Percentiles rank a stretch among this genome's conserved stretches.
Conservation (phyloP, 768 basidiomycete species). For the Phanerodontia chrysosporium region DNA sequence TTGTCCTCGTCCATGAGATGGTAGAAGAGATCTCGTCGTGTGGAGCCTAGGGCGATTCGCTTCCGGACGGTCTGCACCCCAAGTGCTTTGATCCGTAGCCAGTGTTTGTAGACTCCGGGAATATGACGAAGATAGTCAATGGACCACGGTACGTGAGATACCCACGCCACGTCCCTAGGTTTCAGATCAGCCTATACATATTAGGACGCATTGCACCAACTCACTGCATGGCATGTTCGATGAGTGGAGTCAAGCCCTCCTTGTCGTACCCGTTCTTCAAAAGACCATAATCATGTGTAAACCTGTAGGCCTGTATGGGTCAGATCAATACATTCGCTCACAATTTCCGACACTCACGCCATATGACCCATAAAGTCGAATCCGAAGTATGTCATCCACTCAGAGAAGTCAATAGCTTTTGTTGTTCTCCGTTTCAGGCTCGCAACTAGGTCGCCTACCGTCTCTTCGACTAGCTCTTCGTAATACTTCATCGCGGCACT, state of each 20-base stretch:
- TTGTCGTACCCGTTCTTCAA: constrained; percentile 8
- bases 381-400: constrained; percentile 10
- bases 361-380: constrained; percentile 16
- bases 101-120: constrained; percentile 1
- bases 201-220: too few species aligned
- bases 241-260: neutral
- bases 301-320: constrained; percentile 10
- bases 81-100: constrained; percentile 6
- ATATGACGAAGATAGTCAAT: constrained; percentile 2
- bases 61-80: constrained; percentile 4
- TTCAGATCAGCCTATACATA: too few species aligned
- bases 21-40: constrained; percentile 8
- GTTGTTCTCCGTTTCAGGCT: neutral
- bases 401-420: constrained; percentile 4
- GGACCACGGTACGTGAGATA: constrained; percentile 11
- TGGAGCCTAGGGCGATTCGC: neutral
- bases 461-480: constrained; percentile 5
- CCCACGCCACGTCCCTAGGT: constrained; percentile 10
- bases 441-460: neutral
- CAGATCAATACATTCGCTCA: neutral
- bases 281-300: constrained; percentile 9
- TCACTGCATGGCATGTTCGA: constrained; percentile 10
- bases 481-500: constrained; percentile 12
- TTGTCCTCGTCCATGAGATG: constrained; percentile 10
- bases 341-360: constrained; percentile 1